Base-by-base conservation (phyloP, 352 stramenopile genomes). In the Peronospora belbahrii region DNA sequence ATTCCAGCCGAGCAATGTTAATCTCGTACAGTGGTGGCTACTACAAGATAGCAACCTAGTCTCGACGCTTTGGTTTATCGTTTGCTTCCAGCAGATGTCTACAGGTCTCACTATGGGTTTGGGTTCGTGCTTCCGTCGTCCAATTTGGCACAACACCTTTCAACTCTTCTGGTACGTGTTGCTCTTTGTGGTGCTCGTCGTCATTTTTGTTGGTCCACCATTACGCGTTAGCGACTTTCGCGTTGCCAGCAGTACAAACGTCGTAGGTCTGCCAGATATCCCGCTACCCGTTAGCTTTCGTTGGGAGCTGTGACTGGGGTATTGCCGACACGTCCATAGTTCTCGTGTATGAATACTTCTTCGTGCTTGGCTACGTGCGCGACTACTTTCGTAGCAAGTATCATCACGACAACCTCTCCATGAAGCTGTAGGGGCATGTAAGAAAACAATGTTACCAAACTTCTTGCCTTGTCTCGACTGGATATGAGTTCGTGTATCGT, bases 241-340 rank as follows among this genome's bases (percentile, higher is more conserved):
- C 31, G 74, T 80, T 37, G 60, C 69, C 9, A 80, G 58, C 33
- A 59, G 58, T 31, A 70, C 69, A 6, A 80, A 80, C 43, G 65
- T 80, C 13, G 58, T 80, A 0, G 69, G 62, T 0, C 45, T 80
- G 14, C 69, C 65, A 0, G 59, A 77, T 14, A 49, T 80, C 2
- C 46, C 68, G n/a, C 61, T 80, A 51, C 68, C 68, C 4, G 24
- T 45, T 23, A 60, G 48, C 19, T 79, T 76, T 52, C 65, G 64
- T 4, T 32, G 61, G 43, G 64, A 70, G 31, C 56, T 58, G 70
- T 19, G 55, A 31, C 27, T 42, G 68, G 9, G 49, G 65, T 6
- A n/a, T 67, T 20, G 56, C 42, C 34, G 70, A 70, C 48, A 5
- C 66, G 8, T 48, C 44, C 41, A 53, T 43, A 15, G 39, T 42